Conservation (phyloP, 2,329 filamentous ascomycete species). For the Hypoxylon sp. region DNA sequence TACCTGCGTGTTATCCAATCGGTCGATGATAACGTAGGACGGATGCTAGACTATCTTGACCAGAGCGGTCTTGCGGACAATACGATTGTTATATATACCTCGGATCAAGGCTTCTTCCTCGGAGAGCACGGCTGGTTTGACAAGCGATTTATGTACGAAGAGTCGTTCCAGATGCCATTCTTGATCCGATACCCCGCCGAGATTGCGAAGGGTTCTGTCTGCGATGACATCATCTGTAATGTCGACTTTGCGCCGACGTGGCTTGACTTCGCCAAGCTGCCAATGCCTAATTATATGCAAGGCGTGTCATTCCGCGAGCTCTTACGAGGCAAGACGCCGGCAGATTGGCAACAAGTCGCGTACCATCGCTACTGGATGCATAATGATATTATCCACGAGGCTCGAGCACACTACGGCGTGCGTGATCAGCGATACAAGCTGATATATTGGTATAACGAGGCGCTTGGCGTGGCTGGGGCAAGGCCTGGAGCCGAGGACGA, state of each 20-base stretch:
- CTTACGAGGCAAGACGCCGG: slow-evolving; percentile 57
- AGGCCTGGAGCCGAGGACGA: slow-evolving; percentile 57
- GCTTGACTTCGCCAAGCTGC: slow-evolving; percentile 61
- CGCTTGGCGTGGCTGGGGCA: slow-evolving; percentile 62
- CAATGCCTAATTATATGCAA: slow-evolving; percentile 66
- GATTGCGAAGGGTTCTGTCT: slow-evolving; percentile 59
- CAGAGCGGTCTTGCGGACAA: slow-evolving; percentile 59
- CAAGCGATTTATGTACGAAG: slow-evolving; percentile 72
- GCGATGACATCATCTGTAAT: slow-evolving; percentile 66
- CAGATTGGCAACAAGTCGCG: slow-evolving; percentile 65
- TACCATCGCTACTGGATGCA: slow-evolving; percentile 73
- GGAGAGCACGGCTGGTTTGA: slow-evolving; percentile 72
- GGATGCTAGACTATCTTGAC: slow-evolving; percentile 64
- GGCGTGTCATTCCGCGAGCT: slow-evolving; percentile 61
- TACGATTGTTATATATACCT: slow-evolving; percentile 68
- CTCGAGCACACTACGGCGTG: slow-evolving; percentile 67
- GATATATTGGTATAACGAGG: slow-evolving; percentile 71
- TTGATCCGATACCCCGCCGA: slow-evolving; percentile 62
- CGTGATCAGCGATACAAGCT: slow-evolving; percentile 68
- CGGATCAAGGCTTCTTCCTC: slow-evolving; percentile 70
- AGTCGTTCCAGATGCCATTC: slow-evolving; percentile 71
- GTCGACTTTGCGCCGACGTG: slow-evolving; percentile 69
- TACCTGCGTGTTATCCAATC: slow-evolving; percentile 68
- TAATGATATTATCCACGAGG: slow-evolving; percentile 64
- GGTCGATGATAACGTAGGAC: slow-evolving; percentile 68